Evolutionary conservation across 148 eudicot species (phyloP).

Genomic region (Chenopodium album): DNA sequence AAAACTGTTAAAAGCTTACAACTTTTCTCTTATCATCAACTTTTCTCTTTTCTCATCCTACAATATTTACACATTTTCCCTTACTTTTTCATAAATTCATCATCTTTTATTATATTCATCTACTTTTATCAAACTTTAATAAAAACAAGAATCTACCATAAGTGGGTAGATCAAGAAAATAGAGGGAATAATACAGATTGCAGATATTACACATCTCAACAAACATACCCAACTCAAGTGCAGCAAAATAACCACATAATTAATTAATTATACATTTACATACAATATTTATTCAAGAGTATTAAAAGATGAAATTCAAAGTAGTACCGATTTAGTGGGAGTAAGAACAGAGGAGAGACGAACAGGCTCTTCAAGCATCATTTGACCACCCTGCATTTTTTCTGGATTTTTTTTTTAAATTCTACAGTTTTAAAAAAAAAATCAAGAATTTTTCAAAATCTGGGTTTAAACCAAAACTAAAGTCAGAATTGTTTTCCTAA

Average conservation of each 20-base stretch:
- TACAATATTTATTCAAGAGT: neutral
- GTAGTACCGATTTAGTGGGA: conserved; percentile 44
- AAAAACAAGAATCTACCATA: too few species aligned
- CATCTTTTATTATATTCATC: too few species aligned
- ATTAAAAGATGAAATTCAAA: neutral
- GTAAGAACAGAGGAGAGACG: conserved; percentile 52
- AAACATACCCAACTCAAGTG: neutral
- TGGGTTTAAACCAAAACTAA: neutral
- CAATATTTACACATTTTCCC: too few species aligned
- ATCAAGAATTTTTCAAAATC: neutral
- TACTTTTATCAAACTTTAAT: too few species aligned
- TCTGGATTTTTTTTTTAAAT: neutral
- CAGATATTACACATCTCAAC: neutral
- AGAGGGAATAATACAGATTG: neutral
- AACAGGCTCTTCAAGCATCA: conserved; percentile 42
- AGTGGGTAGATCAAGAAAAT: too few species aligned
- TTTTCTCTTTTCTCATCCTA: too few species aligned
- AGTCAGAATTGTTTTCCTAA: too few species aligned
- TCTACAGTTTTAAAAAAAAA: neutral
- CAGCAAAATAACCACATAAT: neutral
- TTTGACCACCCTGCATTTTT: conserved; percentile 47
- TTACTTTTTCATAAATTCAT: too few species aligned
- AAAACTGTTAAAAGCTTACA: too few species aligned
- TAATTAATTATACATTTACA: too few species aligned
- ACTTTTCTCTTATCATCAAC: too few species aligned